Conservation (phyloP, 257 asterid genomes). For the Plantago major region DNA sequence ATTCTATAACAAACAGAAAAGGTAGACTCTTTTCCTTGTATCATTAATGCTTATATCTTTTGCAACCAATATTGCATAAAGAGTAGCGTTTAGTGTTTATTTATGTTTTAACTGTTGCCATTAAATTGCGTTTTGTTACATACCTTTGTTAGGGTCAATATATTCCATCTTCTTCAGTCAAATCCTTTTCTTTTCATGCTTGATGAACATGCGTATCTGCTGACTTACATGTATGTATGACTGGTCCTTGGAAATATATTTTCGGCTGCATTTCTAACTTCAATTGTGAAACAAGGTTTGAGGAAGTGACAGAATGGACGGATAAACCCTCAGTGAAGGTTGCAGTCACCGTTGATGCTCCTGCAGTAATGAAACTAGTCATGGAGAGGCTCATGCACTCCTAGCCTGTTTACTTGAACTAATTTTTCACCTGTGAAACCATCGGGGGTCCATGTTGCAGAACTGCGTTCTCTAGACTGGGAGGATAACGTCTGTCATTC, state of each 20-base stretch:
- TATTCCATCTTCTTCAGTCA: no score
- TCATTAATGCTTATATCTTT: not conserved
- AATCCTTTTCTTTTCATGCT: no score
- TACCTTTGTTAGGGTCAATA: no score
- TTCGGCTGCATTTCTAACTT: not conserved
- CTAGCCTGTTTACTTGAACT: constrained; percentile 18
- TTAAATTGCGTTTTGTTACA: no score
- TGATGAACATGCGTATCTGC: no score
- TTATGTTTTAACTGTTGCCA: not conserved
- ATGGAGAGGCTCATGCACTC: constrained; percentile 83
- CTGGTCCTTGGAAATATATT: no score
- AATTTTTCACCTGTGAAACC: not conserved
- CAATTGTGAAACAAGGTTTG: constrained; percentile 42
- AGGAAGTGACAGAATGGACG: constrained; percentile 74
- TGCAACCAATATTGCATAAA: no score
- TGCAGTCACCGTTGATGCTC: constrained; percentile 94
- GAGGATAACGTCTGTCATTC: no score
- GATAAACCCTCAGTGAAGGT: constrained; percentile 83
- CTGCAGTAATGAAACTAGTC: constrained; percentile 58
- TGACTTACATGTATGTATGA: no score
- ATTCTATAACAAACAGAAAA: constrained; percentile 81
- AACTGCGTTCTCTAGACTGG: no score
- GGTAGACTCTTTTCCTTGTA: constrained; percentile 33
- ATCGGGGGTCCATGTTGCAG: no score
- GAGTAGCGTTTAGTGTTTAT: no score